Percentiles rank a stretch among this genome's conserved stretches.
Conservation (phyloP, 2,329 filamentous ascomycete species). For the Botrytis paeoniae region DNA sequence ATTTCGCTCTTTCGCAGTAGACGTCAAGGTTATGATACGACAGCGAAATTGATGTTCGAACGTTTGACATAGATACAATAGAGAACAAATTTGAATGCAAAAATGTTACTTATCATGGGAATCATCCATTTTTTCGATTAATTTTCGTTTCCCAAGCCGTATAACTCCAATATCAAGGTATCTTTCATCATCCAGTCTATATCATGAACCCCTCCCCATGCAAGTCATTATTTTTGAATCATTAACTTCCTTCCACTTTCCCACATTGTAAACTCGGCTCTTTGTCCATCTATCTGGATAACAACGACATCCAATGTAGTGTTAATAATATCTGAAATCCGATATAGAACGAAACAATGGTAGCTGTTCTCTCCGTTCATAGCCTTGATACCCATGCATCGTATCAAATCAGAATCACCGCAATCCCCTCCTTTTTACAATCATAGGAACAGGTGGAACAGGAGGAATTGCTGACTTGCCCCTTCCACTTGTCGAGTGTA, state of each 20-base stretch:
- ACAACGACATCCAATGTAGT: neutral
- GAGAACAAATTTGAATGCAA: neutral
- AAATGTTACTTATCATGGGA: neutral
- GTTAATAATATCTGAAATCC: neutral
- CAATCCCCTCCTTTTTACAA: neutral
- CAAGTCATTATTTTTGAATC: neutral
- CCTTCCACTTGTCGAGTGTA: neutral
- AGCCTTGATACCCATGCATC: neutral
- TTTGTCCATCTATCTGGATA: neutral
- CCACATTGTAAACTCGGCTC: neutral
- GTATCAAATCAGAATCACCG: neutral
- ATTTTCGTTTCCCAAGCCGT: too few species aligned
- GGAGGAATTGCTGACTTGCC: neutral
- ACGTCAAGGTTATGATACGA: neutral
- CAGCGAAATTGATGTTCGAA: neutral
- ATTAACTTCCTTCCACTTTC: neutral
- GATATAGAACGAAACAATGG: neutral
- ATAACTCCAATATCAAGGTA: neutral
- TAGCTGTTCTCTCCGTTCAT: neutral
- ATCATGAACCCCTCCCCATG: neutral
- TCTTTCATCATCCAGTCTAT: neutral
- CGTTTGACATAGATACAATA: neutral
- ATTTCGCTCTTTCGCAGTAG: neutral
- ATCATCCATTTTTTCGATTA: neutral
- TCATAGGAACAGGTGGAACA: neutral